Conservation (phyloP, 495 filamentous ascomycete species). For the Lasiosphaeria ovina region DNA sequence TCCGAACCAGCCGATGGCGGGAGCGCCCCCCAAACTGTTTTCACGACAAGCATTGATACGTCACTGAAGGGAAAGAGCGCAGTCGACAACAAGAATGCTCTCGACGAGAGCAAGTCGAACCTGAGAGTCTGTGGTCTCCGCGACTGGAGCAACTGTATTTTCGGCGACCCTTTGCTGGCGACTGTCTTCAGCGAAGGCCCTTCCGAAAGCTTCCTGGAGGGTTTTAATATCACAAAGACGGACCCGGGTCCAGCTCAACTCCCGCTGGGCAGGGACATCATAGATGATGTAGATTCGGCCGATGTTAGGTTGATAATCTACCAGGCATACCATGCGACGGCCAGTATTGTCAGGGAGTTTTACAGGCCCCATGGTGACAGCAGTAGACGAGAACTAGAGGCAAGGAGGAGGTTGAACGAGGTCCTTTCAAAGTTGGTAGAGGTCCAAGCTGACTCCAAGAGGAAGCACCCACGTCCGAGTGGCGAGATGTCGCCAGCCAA, state of each 20-base stretch:
- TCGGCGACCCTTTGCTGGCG: conserved; percentile 59
- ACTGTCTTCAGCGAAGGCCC: conserved; percentile 46
- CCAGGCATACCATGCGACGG: conserved; percentile 47
- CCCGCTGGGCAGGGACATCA: conserved; percentile 19
- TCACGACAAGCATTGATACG: too few species aligned
- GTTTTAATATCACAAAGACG: conserved; percentile 20
- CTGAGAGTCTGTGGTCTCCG: conserved; percentile 31
- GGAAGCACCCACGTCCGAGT: conserved; percentile 30
- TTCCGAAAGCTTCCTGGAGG: conserved; percentile 43
- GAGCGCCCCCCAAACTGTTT: background rate
- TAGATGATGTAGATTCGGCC: conserved; percentile 38
- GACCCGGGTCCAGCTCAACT: background rate
- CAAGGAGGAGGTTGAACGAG: conserved; percentile 42
- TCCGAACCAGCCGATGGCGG: conserved; percentile 8
- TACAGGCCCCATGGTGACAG: conserved; percentile 46
- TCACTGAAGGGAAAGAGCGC: too few species aligned
- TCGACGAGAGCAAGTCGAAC: too few species aligned
- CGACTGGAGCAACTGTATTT: conserved; percentile 55
- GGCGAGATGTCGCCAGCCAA: conserved; percentile 37
- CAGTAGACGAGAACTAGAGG: conserved; percentile 46
- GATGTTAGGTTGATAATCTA: conserved; percentile 44
- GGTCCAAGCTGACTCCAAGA: conserved; percentile 29
- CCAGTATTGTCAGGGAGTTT: conserved; percentile 45
- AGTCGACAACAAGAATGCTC: too few species aligned
- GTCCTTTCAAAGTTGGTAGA: conserved; percentile 34